Evolutionary conservation across 768 basidiomycete genomes (phyloP), one percentile per base, ranked within the genome.

Genomic region (Lepiota subincarnata): DNA sequence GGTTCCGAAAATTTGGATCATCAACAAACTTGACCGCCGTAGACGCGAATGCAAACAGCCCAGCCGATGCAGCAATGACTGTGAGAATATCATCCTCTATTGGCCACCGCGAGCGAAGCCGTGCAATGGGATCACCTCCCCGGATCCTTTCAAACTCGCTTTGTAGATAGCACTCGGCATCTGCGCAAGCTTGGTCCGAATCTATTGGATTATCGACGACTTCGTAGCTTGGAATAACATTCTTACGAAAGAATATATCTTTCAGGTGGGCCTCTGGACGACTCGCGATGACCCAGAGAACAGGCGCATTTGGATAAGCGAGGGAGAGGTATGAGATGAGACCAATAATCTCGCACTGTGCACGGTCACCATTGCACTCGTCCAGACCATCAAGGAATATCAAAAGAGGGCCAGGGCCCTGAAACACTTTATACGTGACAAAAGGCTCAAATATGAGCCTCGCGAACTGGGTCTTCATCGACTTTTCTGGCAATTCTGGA

Each of bases 311-410:
- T 6, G 35, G 28, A 3, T n/a, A 2, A 10, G 40, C n/a, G 2
- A 59, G 22, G 3, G 41, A 52, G 5, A 24, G 24, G 5, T 18
- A 28, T 0, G 10, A 35, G 10, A 64, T 50, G 8, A 45, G 18
- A 1, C 36, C 16, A 7, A 67, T 53, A 19, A 68, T 47, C 5
- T 50, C 31, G 7, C 16, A 28, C 28, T 64, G 64, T 0, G 43
- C 22, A 20, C 50, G 34, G 1, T 40, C 10, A 0, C 26, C 55
- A 2, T 58, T 39, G 22, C 64, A 65, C 39, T 65, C 66, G 28
- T 68, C 66, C 4, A 69, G 54, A 3, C 64, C 66, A 45, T 69
- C 66, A 13, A 49, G 22, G 36, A 40, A 66, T 60, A 10, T 12
- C 26, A n/a, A 34, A 40, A 24, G 6, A 19, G n/a, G 10, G 22